Evolutionary conservation across 106 monocot genomes (phyloP).

Genomic region (Allium sativum): DNA sequence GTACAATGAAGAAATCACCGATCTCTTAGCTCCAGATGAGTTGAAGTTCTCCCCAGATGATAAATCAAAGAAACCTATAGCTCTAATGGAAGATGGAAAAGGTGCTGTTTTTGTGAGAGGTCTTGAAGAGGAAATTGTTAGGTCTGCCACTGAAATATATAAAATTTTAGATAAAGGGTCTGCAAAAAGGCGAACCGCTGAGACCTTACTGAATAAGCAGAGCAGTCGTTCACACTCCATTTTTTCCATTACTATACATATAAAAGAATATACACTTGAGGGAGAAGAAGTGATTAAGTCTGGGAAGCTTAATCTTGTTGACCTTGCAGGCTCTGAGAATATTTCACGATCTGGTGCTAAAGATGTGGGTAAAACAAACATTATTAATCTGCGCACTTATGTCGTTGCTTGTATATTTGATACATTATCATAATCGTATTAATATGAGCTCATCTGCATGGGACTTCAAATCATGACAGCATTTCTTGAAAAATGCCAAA

Average conservation of each 20-base stretch:
- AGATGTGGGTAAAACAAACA: constrained; percentile 50
- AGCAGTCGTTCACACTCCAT: constrained; percentile 96
- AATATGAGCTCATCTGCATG: no score
- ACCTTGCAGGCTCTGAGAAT: constrained; percentile 98
- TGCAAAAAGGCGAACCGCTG: constrained; percentile 88
- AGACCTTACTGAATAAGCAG: constrained; percentile 94
- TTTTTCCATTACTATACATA: constrained; percentile 95
- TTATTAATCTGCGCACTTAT: no score
- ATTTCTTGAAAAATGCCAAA: no score
- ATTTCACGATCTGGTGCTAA: constrained; percentile 93
- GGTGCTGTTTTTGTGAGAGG: constrained; percentile 62
- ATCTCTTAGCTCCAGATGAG: constrained; percentile 83
- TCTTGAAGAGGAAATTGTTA: constrained; percentile 64
- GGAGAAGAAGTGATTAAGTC: constrained; percentile 98
- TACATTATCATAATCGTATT: no score
- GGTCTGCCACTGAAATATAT: constrained; percentile 76
- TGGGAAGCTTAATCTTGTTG: constrained; percentile 97
- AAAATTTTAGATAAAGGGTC: constrained; percentile 92
- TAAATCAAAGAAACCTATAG: constrained; percentile 57
- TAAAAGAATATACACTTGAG: constrained; percentile 84
- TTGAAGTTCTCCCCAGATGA: constrained; percentile 46
- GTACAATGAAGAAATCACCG: constrained; percentile 95
- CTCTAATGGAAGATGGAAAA: constrained; percentile 75
- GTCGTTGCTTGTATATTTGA: no score
- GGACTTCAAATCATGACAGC: no score